Conservation (phyloP, 1,139 yeast species). For the Geotrichum fermentans region DNA sequence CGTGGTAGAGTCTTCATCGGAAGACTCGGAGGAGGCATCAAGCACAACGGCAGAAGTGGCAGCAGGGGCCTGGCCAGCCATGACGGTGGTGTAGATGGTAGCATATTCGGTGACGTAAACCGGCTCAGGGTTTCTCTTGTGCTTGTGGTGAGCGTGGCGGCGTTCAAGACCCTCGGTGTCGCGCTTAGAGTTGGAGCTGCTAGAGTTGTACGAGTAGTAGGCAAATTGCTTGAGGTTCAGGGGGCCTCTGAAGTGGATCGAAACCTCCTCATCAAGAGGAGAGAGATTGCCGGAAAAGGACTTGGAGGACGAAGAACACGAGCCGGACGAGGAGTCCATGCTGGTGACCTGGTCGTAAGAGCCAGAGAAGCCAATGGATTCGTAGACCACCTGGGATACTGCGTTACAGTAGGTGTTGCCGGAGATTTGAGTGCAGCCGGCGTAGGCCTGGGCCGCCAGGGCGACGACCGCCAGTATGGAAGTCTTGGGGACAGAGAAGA, state of each 20-base stretch:
- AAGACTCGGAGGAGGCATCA: neutral
- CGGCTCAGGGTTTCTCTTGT: conserved; percentile 48
- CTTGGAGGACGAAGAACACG: conserved; percentile 49
- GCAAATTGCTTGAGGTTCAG: conserved; percentile 74
- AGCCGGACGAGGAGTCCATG: conserved; percentile 65
- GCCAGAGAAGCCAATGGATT: conserved; percentile 74
- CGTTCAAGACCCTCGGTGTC: conserved; percentile 8
- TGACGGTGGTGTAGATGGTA: conserved; percentile 72
- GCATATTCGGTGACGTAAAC: conserved; percentile 41
- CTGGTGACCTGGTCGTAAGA: conserved; percentile 65
- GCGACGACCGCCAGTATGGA: conserved; percentile 2
- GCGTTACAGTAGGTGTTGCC: conserved; percentile 83
- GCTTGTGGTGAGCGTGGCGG: conserved; percentile 52
- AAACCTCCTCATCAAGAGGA: conserved; percentile 82
- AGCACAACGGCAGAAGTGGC: neutral
- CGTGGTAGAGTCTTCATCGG: neutral
- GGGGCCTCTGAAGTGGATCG: conserved; percentile 95
- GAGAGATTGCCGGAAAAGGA: conserved; percentile 69
- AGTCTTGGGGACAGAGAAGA: conserved; percentile 3
- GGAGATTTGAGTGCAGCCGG: conserved; percentile 30
- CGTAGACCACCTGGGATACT: conserved; percentile 63
- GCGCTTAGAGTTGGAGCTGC: conserved; percentile 28
- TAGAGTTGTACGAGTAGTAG: conserved; percentile 45
- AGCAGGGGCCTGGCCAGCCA: conserved; percentile 4
- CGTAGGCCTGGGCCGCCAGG: conserved; percentile 10